These are phyloP conservation scores for Coemansia sp. DNA, from an alignment of 192 early-diverging fungal species.

Conservation along the genomic window DNA sequence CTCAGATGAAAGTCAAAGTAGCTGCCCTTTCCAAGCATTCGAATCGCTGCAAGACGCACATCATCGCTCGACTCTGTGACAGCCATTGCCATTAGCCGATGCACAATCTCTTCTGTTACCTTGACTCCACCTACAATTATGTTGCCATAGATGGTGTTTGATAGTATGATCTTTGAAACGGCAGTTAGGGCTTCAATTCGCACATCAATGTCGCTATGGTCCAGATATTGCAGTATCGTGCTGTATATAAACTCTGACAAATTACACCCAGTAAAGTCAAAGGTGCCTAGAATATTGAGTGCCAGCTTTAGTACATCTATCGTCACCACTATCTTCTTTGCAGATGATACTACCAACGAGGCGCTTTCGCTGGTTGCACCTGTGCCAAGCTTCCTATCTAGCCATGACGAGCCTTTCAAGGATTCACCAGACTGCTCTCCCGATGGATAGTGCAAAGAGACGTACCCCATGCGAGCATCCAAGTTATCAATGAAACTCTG, in stretches of 20 bases:
- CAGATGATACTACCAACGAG: constrained; percentile 14
- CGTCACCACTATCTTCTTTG: constrained; percentile 13
- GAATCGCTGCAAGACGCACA: constrained; percentile 14
- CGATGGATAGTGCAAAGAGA: constrained; percentile 26
- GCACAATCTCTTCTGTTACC: constrained; percentile 82
- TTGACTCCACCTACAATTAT: constrained; percentile 71
- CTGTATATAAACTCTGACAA: constrained; percentile 89
- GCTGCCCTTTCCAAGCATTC: constrained; percentile 54
- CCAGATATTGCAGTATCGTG: constrained; percentile 76
- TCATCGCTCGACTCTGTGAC: constrained; percentile 68
- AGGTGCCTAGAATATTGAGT: constrained; percentile 73
- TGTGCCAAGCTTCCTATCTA: too few species aligned
- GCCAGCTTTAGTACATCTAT: constrained; percentile 76
- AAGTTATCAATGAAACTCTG: constrained; percentile 55
- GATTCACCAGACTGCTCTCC: background rate
- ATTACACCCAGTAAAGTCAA: constrained; percentile 81
- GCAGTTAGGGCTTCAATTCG: constrained; percentile 71
- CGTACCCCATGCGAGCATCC: constrained; percentile 7
- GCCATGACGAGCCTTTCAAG: background rate
- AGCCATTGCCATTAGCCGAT: constrained; percentile 82
- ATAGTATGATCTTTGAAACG: constrained; percentile 74
- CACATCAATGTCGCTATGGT: constrained; percentile 71
- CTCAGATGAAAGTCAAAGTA: constrained; percentile 87
- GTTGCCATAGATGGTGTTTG: constrained; percentile 79
- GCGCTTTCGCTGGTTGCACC: background rate